Evolutionary conservation across 2,329 filamentous ascomycete genomes (phyloP), one percentile per base, ranked within the genome.

Genomic region (Aspergillus sp.): DNA sequence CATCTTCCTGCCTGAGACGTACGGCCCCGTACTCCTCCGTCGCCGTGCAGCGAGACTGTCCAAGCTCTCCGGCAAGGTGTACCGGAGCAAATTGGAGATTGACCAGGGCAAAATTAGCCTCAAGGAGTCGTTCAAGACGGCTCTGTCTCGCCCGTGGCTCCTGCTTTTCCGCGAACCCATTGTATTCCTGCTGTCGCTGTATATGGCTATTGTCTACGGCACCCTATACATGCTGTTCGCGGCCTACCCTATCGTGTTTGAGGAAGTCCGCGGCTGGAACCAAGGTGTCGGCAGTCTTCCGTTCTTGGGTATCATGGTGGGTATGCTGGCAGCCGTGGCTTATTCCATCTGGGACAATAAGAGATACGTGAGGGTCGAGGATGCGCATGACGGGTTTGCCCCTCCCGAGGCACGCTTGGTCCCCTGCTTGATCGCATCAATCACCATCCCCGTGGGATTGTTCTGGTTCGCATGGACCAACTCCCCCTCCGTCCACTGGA

Each of bases 401-500:
- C 74, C 80, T n/a, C 80, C 81, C 0, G 79, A 82, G 64, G 74
- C 74, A 35, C 76, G 74, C 42, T 61, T 80, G 2, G 73, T 75
- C 2, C 71, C 75, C 4, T 70, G 67, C 40, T 72, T 77, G 49
- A 50, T 75, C 3, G 73, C 73, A 30, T 71, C 69, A 45, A 65
- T 78, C 26, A 62, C 66, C n/a, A 68, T 83, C 35, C 79, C 80
- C 0, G 60, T 79, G 38, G 74, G 76, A 10, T 66, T 81, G 4
- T 79, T 81, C 60, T 79, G 76, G 76, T 77, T 81, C 48, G 78
- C 77, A 0, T 81, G 78, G 78, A 79, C 78, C 1, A 75, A 77
- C 43, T 73, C 67, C 46, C 68, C 62, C 48, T 59, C 58, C 2
- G 53, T 69, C 32, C 66, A 69, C 51, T 70, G 66, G 66, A 64